A percentile compares a stretch with the other conserved stretches of the same genome.
Evolutionary conservation across 768 basidiomycete genomes (phyloP).

Genomic region (Amanita inopinata): DNA sequence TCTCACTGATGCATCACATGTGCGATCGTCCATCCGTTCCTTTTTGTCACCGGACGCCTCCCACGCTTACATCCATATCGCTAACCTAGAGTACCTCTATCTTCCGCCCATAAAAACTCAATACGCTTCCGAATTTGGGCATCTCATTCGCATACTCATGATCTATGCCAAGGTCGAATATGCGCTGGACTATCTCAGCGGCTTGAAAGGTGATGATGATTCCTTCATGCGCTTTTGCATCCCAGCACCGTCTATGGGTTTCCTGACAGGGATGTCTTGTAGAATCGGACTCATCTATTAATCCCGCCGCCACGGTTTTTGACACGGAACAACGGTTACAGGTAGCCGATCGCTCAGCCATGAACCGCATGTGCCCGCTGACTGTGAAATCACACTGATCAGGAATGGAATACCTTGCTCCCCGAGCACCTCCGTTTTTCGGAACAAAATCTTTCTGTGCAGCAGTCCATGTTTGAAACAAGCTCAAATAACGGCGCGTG

Average conservation of each 20-base stretch:
- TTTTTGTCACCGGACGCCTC: background rate
- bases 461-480: slow-evolving; percentile 72
- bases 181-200: slow-evolving; percentile 40
- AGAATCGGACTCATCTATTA: slow-evolving; percentile 3
- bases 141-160: slow-evolving; percentile 59
- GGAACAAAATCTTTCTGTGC: slow-evolving; percentile 56
- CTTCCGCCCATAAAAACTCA: slow-evolving; percentile 49
- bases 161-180: slow-evolving; percentile 55
- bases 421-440: slow-evolving; percentile 65
- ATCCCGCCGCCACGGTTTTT: background rate
- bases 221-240: slow-evolving; percentile 9
- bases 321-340: slow-evolving; percentile 4
- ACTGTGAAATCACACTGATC: background rate
- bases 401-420: slow-evolving; percentile 63
- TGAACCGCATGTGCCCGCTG: background rate
- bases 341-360: background rate
- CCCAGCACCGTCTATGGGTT: no score
- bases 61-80: slow-evolving; percentile 10
- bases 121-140: slow-evolving; percentile 66
- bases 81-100: slow-evolving; percentile 55
- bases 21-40: slow-evolving; percentile 3
- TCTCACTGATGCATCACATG: slow-evolving; percentile 6
- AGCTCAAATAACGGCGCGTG: slow-evolving; percentile 71
- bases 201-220: slow-evolving; percentile 22
- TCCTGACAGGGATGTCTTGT: no score